Evolutionary conservation across 495 filamentous ascomycete species (phyloP), one percentile per base, ranked within the genome.

Genomic region (Sphaerosporella brunnea): DNA sequence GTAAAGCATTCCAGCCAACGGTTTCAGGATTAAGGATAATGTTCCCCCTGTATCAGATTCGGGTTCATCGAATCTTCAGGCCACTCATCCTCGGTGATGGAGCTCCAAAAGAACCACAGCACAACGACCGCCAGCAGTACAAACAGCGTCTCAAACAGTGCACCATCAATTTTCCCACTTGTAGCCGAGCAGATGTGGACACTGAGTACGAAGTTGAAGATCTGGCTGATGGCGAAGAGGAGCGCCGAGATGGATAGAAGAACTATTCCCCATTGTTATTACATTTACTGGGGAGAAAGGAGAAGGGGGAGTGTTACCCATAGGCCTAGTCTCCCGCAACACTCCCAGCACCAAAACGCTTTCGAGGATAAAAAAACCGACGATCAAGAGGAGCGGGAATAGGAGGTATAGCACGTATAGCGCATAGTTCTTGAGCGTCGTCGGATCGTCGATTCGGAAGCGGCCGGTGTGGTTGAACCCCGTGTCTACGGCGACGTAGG

Each of bases 41-140:
- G 36, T 21, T 41, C 49, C 45, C 58, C 53, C 15, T 54, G 53
- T 23, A 53, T 52, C 35, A 54, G 47, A n/a, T 18, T 44, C 4
- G 47, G 52, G 25, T 54, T 51, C 46, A 53, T 51, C 21, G 58
- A 34, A 47, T 61, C 53, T 30, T 61, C 62, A 1, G 90, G 85
- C 90, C 90, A 99, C 67, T 95, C 88, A 59, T 99, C 90, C 66
- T 99, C 90, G 3, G 90, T 99, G 58, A 99, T 99, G 68, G 84
- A 93, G 34, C 84, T 88, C 90, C 92, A 96, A 70, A 99, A 99
- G 52, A 81, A 59, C 88, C 88, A 99, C 40, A 94, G 58, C 64
- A 72, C 73, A 11, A 80, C 71, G 5, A 96, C 85, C 1, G 87
- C 69, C 11, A 84, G 63, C 0, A 95, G 67, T 0, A 84, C 95